These are phyloP conservation scores for Selenicereus undatus DNA, from an alignment of 148 eudicot species.

Conservation along the genomic window DNA sequence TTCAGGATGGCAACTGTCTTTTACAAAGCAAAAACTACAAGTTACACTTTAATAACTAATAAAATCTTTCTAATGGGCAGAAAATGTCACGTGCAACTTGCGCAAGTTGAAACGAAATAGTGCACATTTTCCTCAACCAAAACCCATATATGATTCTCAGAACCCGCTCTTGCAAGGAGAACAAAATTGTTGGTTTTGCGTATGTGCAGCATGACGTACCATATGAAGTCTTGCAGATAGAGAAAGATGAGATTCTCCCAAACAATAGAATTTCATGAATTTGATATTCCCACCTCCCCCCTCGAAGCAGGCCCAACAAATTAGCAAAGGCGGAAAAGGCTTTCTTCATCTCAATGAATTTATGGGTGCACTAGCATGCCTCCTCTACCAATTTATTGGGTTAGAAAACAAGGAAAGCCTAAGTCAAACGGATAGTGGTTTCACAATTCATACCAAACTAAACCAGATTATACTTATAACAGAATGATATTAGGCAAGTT, in stretches of 20 bases:
- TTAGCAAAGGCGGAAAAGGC: neutral
- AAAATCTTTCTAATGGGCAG: neutral
- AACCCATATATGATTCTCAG: neutral
- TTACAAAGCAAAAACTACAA: slow-evolving; percentile 34
- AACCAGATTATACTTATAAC: neutral
- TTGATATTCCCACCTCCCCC: neutral
- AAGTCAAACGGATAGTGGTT: neutral
- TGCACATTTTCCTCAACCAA: neutral
- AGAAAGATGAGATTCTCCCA: neutral
- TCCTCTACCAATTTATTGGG: neutral
- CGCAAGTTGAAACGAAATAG: too few relatives aligned
- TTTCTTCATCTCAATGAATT: neutral
- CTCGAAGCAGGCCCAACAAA: neutral
- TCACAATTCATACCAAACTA: neutral
- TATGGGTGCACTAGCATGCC: neutral
- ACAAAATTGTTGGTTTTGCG: neutral
- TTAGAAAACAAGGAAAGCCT: neutral
- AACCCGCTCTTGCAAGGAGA: neutral
- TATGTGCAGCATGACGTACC: neutral
- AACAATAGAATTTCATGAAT: neutral
- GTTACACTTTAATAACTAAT: slow-evolving; percentile 16
- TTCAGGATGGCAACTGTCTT: slow-evolving; percentile 49
- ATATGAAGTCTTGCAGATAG: neutral
- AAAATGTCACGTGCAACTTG: neutral
- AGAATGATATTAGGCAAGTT: neutral